These are phyloP conservation scores for Megacollybia marginata DNA, from an alignment of 768 basidiomycete genomes.

Conservation along the genomic window DNA sequence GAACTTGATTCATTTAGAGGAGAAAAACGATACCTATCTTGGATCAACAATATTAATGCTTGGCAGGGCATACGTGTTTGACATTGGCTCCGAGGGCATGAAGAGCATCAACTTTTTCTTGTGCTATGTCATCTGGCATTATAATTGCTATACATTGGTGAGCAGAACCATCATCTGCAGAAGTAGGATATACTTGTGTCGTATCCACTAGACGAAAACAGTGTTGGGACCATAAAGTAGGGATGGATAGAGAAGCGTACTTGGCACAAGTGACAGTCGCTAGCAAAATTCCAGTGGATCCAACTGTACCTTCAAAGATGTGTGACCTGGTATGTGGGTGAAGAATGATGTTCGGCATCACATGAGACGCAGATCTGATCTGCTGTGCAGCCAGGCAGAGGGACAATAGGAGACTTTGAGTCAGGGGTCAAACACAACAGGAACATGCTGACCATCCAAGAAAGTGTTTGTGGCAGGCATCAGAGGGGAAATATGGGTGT, in stretches of 20 bases:
- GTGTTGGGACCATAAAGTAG: constrained; percentile 1
- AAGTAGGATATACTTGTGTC: constrained; percentile 57
- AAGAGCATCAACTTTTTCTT: too few species aligned
- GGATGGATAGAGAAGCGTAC: constrained; percentile 12
- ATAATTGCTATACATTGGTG: constrained; percentile 57
- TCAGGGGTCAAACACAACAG: too few species aligned
- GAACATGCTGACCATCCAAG: too few species aligned
- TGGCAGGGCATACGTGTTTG: constrained; percentile 82
- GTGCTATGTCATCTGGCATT: constrained; percentile 84
- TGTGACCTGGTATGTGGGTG: constrained; percentile 83
- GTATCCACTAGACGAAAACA: constrained; percentile 59
- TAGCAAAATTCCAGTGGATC: constrained; percentile 93
- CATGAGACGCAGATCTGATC: too few species aligned
- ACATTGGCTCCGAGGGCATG: constrained; percentile 89
- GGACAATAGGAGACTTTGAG: too few species aligned
- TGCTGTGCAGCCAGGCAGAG: too few species aligned
- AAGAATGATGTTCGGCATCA: constrained; percentile 83
- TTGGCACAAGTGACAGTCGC: too few species aligned
- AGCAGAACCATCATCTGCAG: background rate
- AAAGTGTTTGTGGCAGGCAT: too few species aligned
- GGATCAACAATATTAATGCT: constrained; percentile 97
- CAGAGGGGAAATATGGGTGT: too few species aligned
- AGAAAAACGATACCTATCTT: constrained; percentile 63
- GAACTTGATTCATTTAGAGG: background rate
- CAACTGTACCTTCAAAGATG: constrained; percentile 97